Conservation (phyloP, 306 rosid species). For the apple (Malus domestica) region ASM211411v1 NC_041802.1:6732001-6732500, state of each 20-base stretch:
- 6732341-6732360: neutral
- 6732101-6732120: neutral
- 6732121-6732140: constrained; percentile 12
- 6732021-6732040: too few species aligned
- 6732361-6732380: neutral
- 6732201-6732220: neutral
- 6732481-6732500: neutral
- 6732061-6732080: neutral
- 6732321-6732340: neutral
- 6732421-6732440: neutral
- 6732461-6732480: neutral
- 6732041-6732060: too few species aligned
- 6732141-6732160: neutral
- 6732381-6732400: too few species aligned
- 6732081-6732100: neutral
- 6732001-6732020: too few species aligned
- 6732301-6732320: neutral
- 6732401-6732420: neutral
- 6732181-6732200: neutral
- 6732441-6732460: neutral
- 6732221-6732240: too few species aligned
- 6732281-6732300: neutral
- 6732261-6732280: neutral
- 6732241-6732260: neutral
- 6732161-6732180: neutral